Percentiles rank a stretch among this genome's conserved stretches.
Conservation (phyloP, 306 rosid genomes). For the Sicyos baderoa region DNA sequence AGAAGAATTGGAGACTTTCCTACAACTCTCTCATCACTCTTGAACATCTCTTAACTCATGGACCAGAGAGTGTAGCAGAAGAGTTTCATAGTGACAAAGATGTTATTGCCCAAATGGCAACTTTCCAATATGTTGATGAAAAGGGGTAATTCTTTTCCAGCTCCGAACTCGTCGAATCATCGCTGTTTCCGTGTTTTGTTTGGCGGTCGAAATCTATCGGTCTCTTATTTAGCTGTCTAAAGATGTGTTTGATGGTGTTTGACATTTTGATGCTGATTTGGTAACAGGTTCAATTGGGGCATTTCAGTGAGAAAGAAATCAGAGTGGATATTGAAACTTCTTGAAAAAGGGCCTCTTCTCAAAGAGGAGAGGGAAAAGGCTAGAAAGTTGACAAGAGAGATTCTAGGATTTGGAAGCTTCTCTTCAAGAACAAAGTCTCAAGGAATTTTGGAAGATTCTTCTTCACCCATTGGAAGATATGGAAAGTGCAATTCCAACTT, state of each 20-base stretch:
- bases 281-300: slow-evolving; percentile 90
- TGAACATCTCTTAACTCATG: slow-evolving; percentile 81
- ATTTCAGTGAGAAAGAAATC: slow-evolving; percentile 70
- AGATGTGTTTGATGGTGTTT: background rate
- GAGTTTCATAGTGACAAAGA: slow-evolving; percentile 65
- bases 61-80: slow-evolving; percentile 76
- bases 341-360: slow-evolving; percentile 51
- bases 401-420: slow-evolving; percentile 88
- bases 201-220: background rate
- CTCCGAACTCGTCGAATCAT: background rate
- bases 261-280: background rate
- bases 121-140: slow-evolving; percentile 63
- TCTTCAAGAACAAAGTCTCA: slow-evolving; percentile 39
- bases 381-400: slow-evolving; percentile 68
- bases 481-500: slow-evolving; percentile 39
- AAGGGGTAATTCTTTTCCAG: slow-evolving; percentile 35
- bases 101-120: slow-evolving; percentile 46
- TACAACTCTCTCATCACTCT: slow-evolving; percentile 66
- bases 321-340: slow-evolving; percentile 49
- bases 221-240: background rate
- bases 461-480: slow-evolving; percentile 37
- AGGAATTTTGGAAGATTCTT: slow-evolving; percentile 35
- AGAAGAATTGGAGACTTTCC: slow-evolving; percentile 72
- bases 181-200: background rate
- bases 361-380: slow-evolving; percentile 74